Conservation (phyloP, 805 yeast genomes). For the Zygotorulaspora florentina region DNA sequence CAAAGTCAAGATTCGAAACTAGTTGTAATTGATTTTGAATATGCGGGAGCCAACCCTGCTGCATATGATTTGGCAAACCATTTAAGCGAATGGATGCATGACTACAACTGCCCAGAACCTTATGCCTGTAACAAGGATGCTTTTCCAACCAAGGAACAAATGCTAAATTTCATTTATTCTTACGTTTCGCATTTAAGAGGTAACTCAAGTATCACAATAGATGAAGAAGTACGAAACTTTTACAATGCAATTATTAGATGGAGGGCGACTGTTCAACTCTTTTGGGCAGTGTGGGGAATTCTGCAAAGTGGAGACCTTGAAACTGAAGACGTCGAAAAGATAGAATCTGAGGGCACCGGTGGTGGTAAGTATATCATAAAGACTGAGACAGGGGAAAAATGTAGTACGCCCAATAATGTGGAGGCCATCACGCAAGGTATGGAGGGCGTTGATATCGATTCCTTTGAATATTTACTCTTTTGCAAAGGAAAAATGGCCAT, state of each 20-base stretch:
- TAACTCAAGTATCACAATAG: slow-evolving; percentile 35
- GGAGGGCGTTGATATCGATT: slow-evolving; percentile 43
- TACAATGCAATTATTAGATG: slow-evolving; percentile 67
- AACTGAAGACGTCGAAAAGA: slow-evolving; percentile 20
- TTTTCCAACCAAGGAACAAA: slow-evolving; percentile 68
- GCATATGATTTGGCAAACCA: slow-evolving; percentile 92
- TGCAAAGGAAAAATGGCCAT: slow-evolving; percentile 69
- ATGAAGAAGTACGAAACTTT: slow-evolving; percentile 45
- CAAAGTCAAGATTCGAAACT: slow-evolving; percentile 60
- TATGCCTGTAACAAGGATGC: slow-evolving; percentile 42
- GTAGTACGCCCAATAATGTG: slow-evolving; percentile 18
- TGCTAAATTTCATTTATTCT: slow-evolving; percentile 66
- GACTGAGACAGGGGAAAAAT: slow-evolving; percentile 19
- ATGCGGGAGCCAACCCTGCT: slow-evolving; percentile 84
- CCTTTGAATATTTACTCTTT: slow-evolving; percentile 75
- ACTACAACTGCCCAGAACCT: slow-evolving; percentile 60
- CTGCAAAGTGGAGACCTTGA: slow-evolving; percentile 58
- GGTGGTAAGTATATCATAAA: slow-evolving; percentile 46
- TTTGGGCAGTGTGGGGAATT: slow-evolving; percentile 92
- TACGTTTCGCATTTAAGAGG: slow-evolving; percentile 59
- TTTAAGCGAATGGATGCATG: slow-evolving; percentile 95
- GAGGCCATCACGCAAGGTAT: slow-evolving; percentile 23
- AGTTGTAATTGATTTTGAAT: slow-evolving; percentile 95
- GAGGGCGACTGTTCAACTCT: slow-evolving; percentile 74
- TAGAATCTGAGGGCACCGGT: slow-evolving; percentile 50